Evolutionary conservation across 163 green algal genomes (phyloP).

Genomic region (Scenedesmus sp.): DNA sequence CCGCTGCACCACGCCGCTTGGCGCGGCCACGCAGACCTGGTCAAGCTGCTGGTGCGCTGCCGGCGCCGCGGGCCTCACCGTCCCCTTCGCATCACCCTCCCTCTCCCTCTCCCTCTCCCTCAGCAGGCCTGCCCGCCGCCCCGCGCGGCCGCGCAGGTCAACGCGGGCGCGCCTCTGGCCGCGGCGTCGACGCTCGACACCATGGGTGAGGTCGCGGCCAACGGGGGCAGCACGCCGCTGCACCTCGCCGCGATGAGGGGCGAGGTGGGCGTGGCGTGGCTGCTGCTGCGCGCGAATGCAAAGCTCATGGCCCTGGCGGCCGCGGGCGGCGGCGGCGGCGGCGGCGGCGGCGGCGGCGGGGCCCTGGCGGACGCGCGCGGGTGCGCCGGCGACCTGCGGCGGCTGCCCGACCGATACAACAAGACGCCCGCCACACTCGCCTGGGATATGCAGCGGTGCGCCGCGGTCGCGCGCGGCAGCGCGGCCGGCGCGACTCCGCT

Average conservation of each 20-base stretch:
- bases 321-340: background rate
- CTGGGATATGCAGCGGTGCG: constrained; percentile 32
- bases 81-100: too few species aligned
- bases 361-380: background rate
- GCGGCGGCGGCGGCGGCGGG: background rate
- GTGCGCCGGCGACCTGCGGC: too few species aligned
- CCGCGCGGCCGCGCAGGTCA: too few species aligned
- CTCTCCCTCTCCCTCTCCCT: too few species aligned
- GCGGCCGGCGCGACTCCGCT: background rate
- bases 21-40: background rate
- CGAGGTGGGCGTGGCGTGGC: background rate
- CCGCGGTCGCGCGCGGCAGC: too few species aligned
- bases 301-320: constrained; percentile 13
- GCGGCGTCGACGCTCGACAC: constrained; percentile 4
- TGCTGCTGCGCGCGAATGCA: constrained; percentile 40
- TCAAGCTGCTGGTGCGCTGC: too few species aligned
- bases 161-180: constrained; percentile 10
- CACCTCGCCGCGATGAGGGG: constrained; percentile 45
- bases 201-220: constrained; percentile 12
- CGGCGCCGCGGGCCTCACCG: too few species aligned
- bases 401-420: constrained; percentile 34
- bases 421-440: constrained; percentile 36
- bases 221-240: constrained; percentile 34
- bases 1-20: constrained; percentile 26
- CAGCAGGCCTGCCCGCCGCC: too few species aligned